These are phyloP conservation scores for Penicillium thymicola DNA, from an alignment of 2,329 filamentous ascomycete genomes.

Conservation along the genomic window DNA sequence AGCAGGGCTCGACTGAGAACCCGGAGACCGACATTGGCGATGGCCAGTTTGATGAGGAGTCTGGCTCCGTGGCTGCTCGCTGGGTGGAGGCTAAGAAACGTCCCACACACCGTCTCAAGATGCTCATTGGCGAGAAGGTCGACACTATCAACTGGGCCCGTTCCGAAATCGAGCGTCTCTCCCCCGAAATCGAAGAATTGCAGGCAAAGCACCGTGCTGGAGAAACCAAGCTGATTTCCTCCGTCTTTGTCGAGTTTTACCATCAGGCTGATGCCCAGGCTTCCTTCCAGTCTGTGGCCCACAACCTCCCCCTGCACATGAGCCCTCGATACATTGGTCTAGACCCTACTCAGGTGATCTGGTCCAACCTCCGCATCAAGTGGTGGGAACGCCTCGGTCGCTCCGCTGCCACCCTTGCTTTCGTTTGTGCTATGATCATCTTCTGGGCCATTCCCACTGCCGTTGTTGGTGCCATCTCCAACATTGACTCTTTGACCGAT, in stretches of 20 bases:
- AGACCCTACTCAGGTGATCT: constrained; percentile 76
- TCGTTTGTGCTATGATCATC: constrained; percentile 73
- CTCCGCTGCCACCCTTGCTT: constrained; percentile 64
- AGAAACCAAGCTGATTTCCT: constrained; percentile 63
- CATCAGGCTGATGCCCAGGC: constrained; percentile 78
- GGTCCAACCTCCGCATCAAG: constrained; percentile 76
- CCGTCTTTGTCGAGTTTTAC: constrained; percentile 88
- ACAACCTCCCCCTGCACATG: constrained; percentile 85
- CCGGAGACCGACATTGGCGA: constrained; percentile 41
- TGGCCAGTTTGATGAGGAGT: constrained; percentile 60
- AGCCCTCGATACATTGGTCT: constrained; percentile 80
- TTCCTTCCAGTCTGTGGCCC: constrained; percentile 80
- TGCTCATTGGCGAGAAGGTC: constrained; percentile 77
- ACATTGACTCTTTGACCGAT: constrained; percentile 67
- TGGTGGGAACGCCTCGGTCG: constrained; percentile 84
- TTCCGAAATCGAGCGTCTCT: constrained; percentile 69
- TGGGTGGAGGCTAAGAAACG: constrained; percentile 72
- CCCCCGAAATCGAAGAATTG: constrained; percentile 65
- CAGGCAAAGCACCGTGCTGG: constrained; percentile 66
- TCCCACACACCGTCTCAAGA: constrained; percentile 70
- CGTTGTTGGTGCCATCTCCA: constrained; percentile 80
- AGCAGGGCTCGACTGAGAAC: constrained; percentile 43
- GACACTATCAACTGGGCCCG: constrained; percentile 93
- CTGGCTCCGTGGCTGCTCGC: constrained; percentile 67
- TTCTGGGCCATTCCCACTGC: constrained; percentile 82